Evolutionary conservation across 495 filamentous ascomycete genomes (phyloP), one percentile per base, ranked within the genome.

Genomic region (Penicillium bialowiezense): DNA sequence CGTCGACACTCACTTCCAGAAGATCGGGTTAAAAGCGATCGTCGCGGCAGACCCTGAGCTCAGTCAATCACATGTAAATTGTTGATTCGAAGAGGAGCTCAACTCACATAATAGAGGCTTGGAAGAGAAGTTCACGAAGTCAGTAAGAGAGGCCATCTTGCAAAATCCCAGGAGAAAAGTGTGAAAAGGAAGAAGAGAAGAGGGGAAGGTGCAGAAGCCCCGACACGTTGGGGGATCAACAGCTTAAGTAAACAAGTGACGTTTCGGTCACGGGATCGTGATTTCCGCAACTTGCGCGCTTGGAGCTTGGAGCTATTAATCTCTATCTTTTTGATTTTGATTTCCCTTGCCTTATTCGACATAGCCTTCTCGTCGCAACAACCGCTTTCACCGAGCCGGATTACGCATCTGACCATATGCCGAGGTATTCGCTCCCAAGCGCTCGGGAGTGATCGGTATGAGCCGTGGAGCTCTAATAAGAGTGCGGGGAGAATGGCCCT

Each of bases 401-500:
- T n/a, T n/a, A n/a, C n/a, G n/a, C n/a, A n/a, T n/a, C 54, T 33
- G 21, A 24, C 31, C 15, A 26, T 37, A 42, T 41, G 35, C 40
- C 47, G 41, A 57, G 42, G 47, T 52, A 43, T 41, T 48, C 41
- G 44, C 53, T 58, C 50, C 36, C 62, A 44, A 67, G 23, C 36
- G 45, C 32, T 43, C 35, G 58, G 45, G 52, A 54, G 38, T 53
- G 52, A 64, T 46, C 61, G 64, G 59, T 63, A 71, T 73, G 68
- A 62, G 63, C 60, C 61, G 55, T 47, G 46, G 41, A 55, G 49
- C 44, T 52, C 47, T 44, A 19, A 50, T 48, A 37, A 51, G 28
- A 51, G 36, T 55, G 39, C 43, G 65, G 63, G 71, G 70, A 75
- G 61, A 72, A 96, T 93, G 88, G 82, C 79, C 79, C 80, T 92